Conservation (phyloP, 73 alveolate genomes). For the Urostyla sp. region DNA sequence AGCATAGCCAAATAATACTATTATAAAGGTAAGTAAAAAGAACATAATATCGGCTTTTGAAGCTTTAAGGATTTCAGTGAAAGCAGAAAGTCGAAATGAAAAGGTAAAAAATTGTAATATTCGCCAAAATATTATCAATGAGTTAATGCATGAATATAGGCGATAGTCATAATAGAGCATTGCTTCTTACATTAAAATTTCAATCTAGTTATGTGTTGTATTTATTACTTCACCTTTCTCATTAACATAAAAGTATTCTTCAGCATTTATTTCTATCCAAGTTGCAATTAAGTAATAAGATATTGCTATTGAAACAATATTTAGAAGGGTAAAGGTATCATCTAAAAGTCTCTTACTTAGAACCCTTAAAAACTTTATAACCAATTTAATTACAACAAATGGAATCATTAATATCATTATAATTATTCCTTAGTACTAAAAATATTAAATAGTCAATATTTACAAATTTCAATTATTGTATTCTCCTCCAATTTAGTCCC, state of each 20-base stretch:
- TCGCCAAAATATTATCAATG: constrained; percentile 52
- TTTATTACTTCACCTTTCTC: background rate
- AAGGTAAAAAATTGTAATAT: constrained; percentile 38
- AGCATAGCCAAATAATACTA: constrained; percentile 64
- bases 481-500: constrained; percentile 12
- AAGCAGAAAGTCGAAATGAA: constrained; percentile 47
- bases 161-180: constrained; percentile 20
- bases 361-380: constrained; percentile 16
- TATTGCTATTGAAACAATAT: constrained; percentile 11
- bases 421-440: background rate
- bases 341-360: background rate
- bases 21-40: constrained; percentile 66
- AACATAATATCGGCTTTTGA: constrained; percentile 65
- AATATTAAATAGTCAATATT: background rate
- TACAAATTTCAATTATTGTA: background rate
- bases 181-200: background rate
- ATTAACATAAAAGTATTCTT: background rate
- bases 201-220: background rate
- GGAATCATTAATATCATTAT: background rate
- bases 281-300: constrained; percentile 17
- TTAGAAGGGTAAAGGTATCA: constrained; percentile 9
- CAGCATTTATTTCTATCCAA: background rate
- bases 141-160: constrained; percentile 37
- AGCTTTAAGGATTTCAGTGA: constrained; percentile 42
- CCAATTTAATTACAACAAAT: background rate